Percentiles rank a stretch among this genome's conserved stretches.
Evolutionary conservation across 805 yeast species (phyloP).

Genomic region (Candida michaelii): DNA sequence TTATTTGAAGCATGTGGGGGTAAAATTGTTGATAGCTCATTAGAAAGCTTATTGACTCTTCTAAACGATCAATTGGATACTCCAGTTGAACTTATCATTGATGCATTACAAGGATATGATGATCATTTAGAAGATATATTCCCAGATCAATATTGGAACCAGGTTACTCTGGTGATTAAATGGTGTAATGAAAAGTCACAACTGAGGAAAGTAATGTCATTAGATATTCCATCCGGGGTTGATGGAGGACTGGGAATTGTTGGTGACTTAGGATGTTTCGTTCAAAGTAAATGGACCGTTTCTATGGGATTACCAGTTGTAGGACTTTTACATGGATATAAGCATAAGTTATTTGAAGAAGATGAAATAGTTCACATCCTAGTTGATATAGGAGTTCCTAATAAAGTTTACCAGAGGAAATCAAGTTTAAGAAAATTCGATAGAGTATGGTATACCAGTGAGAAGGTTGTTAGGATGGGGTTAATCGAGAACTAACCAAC

Average conservation of each 20-base stretch:
- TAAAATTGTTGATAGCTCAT: slow-evolving; percentile 38
- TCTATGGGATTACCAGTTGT: slow-evolving; percentile 74
- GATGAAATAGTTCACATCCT: slow-evolving; percentile 59
- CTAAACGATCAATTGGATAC: slow-evolving; percentile 53
- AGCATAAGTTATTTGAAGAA: slow-evolving; percentile 45
- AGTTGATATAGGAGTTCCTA: slow-evolving; percentile 72
- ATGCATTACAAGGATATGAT: slow-evolving; percentile 84
- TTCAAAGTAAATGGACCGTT: slow-evolving; percentile 57
- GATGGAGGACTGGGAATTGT: slow-evolving; percentile 77
- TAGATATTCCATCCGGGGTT: slow-evolving; percentile 81
- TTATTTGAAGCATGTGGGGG: slow-evolving; percentile 67
- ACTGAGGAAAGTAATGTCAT: slow-evolving; percentile 52
- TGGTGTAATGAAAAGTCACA: slow-evolving; percentile 61
- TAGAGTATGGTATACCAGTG: slow-evolving; percentile 45
- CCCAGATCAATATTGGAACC: slow-evolving; percentile 37
- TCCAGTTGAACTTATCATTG: slow-evolving; percentile 78
- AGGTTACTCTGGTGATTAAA: slow-evolving; percentile 46
- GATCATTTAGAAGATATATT: slow-evolving; percentile 60
- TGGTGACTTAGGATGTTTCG: slow-evolving; percentile 23
- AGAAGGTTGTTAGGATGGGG: slow-evolving; percentile 21
- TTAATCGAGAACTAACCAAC: too few species aligned
- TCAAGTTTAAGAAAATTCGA: slow-evolving; percentile 45
- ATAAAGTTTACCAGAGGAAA: slow-evolving; percentile 45
- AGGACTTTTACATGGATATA: slow-evolving; percentile 60
- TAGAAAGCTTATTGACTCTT: slow-evolving; percentile 35